Evolutionary conservation across 768 basidiomycete species (phyloP).

Genomic region (Phlebiopsis gigantea): DNA sequence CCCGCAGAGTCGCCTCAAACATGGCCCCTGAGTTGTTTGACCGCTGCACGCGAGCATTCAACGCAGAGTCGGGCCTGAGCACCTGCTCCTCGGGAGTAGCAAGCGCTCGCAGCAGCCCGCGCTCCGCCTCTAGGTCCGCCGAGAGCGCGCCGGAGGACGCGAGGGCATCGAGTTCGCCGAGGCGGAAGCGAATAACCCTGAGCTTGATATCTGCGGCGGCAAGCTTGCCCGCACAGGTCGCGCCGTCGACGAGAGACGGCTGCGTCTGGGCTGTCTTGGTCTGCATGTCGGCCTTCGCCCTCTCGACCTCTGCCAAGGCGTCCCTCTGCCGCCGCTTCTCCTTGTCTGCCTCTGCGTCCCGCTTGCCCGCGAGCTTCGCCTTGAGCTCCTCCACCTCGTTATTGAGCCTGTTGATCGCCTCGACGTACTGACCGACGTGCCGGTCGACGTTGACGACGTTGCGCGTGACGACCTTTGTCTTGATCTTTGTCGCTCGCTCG

Average conservation of each 20-base stretch:
- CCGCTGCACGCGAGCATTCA: conserved; percentile 55
- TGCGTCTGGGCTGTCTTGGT: conserved; percentile 67
- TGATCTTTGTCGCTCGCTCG: conserved; percentile 96
- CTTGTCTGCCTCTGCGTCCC: conserved; percentile 55
- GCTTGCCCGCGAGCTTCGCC: conserved; percentile 73
- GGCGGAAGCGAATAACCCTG: conserved; percentile 53
- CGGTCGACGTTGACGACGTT: conserved; percentile 94
- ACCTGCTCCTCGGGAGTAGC: conserved; percentile 68
- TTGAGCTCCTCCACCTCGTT: conserved; percentile 82
- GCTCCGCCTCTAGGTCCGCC: conserved; percentile 67
- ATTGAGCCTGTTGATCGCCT: conserved; percentile 88
- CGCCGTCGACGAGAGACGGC: conserved; percentile 69
- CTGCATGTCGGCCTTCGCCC: conserved; percentile 68
- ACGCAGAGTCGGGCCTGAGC: conserved; percentile 50
- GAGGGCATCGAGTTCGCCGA: conserved; percentile 49
- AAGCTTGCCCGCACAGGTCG: conserved; percentile 65
- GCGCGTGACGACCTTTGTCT: conserved; percentile 92
- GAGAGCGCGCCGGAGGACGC: conserved; percentile 35
- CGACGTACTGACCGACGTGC: conserved; percentile 93
- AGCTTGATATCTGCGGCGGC: conserved; percentile 66
- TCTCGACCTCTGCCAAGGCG: conserved; percentile 66
- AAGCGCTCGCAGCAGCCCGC: conserved; percentile 59
- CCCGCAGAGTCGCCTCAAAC: conserved; percentile 84
- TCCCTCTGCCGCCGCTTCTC: conserved; percentile 65
- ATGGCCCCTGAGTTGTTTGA: conserved; percentile 73